phyloP scores from a whole-genome alignment of 768 basidiomycete genomes.

The Hygrocybe coccinea region DNA sequence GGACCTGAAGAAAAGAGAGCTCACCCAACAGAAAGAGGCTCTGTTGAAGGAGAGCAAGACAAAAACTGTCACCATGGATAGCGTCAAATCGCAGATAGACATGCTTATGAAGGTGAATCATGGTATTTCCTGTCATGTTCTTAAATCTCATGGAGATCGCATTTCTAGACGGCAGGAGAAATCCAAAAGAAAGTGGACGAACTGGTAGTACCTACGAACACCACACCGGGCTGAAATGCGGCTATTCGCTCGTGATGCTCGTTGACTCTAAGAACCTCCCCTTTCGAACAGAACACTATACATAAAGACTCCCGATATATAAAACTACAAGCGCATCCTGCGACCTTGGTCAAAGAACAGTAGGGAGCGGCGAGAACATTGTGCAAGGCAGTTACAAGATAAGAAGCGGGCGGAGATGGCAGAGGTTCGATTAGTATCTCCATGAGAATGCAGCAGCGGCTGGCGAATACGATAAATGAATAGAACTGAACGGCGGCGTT shows the following conservation, averaged over 20 bases:
- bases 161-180: conserved; percentile 57
- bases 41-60: conserved; percentile 74
- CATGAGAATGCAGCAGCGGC: background rate
- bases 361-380: background rate
- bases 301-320: background rate
- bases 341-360: no score
- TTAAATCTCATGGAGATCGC: conserved; percentile 7
- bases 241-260: no score
- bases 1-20: conserved; percentile 64
- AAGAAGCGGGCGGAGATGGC: background rate
- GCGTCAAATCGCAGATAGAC: conserved; percentile 74
- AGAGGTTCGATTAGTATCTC: background rate
- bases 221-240: background rate
- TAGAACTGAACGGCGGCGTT: background rate
- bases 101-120: conserved; percentile 61
- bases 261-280: background rate
- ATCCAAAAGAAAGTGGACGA: conserved; percentile 74
- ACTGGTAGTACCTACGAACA: conserved; percentile 42
- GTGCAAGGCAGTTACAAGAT: background rate
- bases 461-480: background rate
- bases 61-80: conserved; percentile 70
- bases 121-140: conserved; percentile 4
- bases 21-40: conserved; percentile 67
- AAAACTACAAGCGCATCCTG: background rate
- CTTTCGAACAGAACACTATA: background rate